Evolutionary conservation across 352 stramenopile species (phyloP), one percentile per base, ranked within the genome.

Genomic region (Globisporangium barbulae): DNA sequence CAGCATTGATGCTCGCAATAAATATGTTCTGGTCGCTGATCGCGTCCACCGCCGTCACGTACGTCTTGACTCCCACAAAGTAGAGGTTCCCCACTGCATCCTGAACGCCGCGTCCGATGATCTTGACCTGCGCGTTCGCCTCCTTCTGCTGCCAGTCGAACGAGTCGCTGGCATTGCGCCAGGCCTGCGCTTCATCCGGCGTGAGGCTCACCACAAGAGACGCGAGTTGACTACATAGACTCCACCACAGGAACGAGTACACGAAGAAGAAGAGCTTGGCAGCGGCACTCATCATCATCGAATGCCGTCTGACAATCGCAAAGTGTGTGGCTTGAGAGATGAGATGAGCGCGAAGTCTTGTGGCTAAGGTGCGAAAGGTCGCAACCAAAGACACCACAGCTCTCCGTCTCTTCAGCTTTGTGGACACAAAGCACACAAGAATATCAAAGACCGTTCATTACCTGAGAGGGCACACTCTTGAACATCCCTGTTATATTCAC

Each of bases 71-170:
- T 41, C 82, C 82, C 12, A 72, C 76, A 41, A 89, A 87, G 65
- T 89, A 91, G n/a, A 89, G 49, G 12, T 82, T 82, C 2, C 80
- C 80, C 7, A 47, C 64, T 0, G 6, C 30, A 49, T 91, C 80
- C 10, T 70, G 53, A 5, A 68, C 69, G 21, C 82, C 80, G 22
- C 60, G 61, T 10, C 76, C 79, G 0, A 66, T 42, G 30, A 91
- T 78, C 2, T 56, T 63, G n/a, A 89, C 70, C 45, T 73, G 64
- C 5, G 61, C 71, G 31, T 67, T 61, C 9, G 68, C 0, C 28
- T 82, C 73, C 2, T n/a, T 17, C 50, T 85, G 78, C 45, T 79
- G 61, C 82, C 82, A 91, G 63, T 89, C 75, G 54, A 82, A 91
- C 7, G 64, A 44, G 17, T 73, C 49, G 55, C 78, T 84, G 19